Evolutionary conservation across 2,329 filamentous ascomycete species (phyloP).

Genomic region (Curvularia sp.): DNA sequence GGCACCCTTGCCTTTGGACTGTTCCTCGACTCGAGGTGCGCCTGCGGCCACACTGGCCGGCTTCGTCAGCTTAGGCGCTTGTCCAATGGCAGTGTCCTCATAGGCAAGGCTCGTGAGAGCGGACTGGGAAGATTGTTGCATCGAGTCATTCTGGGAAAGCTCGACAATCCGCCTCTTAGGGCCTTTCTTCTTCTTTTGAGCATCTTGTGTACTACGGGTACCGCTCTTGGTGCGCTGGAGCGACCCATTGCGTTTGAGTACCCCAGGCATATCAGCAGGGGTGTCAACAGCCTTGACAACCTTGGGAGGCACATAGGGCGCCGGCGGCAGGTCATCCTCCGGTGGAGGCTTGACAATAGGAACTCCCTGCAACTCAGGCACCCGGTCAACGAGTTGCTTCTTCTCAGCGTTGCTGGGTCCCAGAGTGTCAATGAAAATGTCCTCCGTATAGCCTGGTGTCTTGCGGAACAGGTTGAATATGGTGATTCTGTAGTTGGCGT

Average conservation of each 20-base stretch:
- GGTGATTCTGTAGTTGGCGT: constrained; percentile 81
- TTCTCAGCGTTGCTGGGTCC: constrained; percentile 85
- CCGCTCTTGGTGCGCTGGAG: constrained; percentile 47
- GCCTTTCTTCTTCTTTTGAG: constrained; percentile 65
- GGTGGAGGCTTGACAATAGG: constrained; percentile 76
- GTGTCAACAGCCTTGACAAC: constrained; percentile 37
- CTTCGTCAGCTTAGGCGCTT: constrained; percentile 29
- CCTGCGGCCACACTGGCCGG: constrained; percentile 21
- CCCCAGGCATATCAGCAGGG: constrained; percentile 24
- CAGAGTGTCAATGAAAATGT: constrained; percentile 85
- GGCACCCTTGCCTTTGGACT: constrained; percentile 25
- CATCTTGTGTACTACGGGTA: constrained; percentile 48
- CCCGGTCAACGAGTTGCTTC: constrained; percentile 82
- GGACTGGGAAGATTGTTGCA: constrained; percentile 37
- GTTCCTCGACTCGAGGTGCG: constrained; percentile 40
- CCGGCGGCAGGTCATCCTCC: constrained; percentile 64
- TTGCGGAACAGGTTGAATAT: constrained; percentile 97
- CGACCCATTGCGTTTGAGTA: constrained; percentile 35
- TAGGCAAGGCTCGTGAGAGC: constrained; percentile 41
- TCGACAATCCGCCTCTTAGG: constrained; percentile 65
- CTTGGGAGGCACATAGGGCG: constrained; percentile 68
- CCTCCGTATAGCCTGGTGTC: constrained; percentile 87
- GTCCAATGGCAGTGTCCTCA: constrained; percentile 28
- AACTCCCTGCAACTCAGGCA: constrained; percentile 74
- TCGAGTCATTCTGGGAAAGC: constrained; percentile 57